Base-by-base conservation (phyloP, 176 grass and related monocot genomes). In the Canna indica region DNA sequence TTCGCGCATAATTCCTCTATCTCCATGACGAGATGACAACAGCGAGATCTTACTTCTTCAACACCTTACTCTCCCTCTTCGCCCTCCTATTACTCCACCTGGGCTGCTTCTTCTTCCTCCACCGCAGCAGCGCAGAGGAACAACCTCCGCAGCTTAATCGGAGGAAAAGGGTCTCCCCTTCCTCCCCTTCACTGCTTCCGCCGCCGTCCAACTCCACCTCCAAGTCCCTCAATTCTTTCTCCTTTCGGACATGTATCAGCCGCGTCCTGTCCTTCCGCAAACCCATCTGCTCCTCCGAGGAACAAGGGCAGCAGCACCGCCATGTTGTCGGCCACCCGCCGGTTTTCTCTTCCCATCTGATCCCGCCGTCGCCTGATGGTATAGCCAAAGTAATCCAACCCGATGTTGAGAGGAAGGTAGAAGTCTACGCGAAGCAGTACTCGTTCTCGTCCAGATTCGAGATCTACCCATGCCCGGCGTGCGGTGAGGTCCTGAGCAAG, bases 131-230 rank as follows among this genome's bases (percentile, higher is more conserved):
- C 50, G 42, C 10, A 30, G 73, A 80, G 2, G 78, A 84, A 3
- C 48, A 81, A 0, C 20, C 39, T 0, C 31, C 50, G 16, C 47
- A 72, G 7, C 46, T 32, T 0, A 74, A 54, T 71, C 85, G 84
- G 79, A 84, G 83, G 86, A 86, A 84, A 79, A 94, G 88, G 86
- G 74, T 87, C 71, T 89, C 90, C 52, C 90, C 83, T 44, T 50
- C 70, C 30, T 72, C 76, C 1, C 80, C 77, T 76, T 1, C 13
- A 20, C 84, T 78, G 8, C 80, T 79, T n/a, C 52, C 77, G 0
- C 71, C 46, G 46, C 54, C 75, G 16, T 76, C 68, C 20, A 76
- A 75, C 20, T 72, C 64, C 0, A 69, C 39, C 3, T 63, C 35
- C 27, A 48, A 72, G 2, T 61, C 45, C 3, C 60, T 59, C 62